Evolutionary conservation across 768 basidiomycete species (phyloP), one percentile per base, ranked within the genome.

Genomic region (Omphalotus guepiniiformis): DNA sequence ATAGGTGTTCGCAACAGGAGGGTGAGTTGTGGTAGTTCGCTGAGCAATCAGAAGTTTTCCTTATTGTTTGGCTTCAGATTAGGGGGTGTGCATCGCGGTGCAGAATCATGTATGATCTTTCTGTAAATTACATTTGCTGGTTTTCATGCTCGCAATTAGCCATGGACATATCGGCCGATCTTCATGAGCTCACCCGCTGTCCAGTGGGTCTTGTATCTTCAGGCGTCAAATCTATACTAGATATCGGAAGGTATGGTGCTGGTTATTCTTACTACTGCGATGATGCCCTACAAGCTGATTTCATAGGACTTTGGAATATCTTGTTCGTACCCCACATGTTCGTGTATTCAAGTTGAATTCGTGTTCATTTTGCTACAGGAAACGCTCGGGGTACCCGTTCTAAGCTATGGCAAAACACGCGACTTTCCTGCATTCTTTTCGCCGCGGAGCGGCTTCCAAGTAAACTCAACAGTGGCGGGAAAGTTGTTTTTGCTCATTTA

Each of bases 341-440:
- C n/a, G n/a, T n/a, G n/a, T n/a, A n/a, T n/a, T n/a, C n/a, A n/a
- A n/a, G n/a, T n/a, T n/a, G n/a, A n/a, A n/a, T n/a, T n/a, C n/a
- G n/a, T n/a, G n/a, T n/a, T n/a, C n/a, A n/a, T n/a, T n/a, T n/a
- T n/a, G n/a, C n/a, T n/a, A 9, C 25, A 49, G 49, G 50, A 51
- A 42, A 51, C 50, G 9, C 30, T 47, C 12, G 50, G 50, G 11
- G 50, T 51, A 16, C 50, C 50, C n/a, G 50, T 51, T 28, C 16
- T 45, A 9, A 32, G n/a, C 30, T n/a, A n/a, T 96, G 1, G 63
- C 94, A 3, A 79, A 90, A 0, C 94, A 88, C 55, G 81, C 82
- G 1, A 58, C 76, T 98, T 98, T 55, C 96, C 96, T 2, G 96
- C 94, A 0, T 99, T 99, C 69, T 99, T 93, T 63, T 79, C 82